phyloP scores from a whole-genome alignment of 768 basidiomycete species.

The Grammothele lineata region DNA sequence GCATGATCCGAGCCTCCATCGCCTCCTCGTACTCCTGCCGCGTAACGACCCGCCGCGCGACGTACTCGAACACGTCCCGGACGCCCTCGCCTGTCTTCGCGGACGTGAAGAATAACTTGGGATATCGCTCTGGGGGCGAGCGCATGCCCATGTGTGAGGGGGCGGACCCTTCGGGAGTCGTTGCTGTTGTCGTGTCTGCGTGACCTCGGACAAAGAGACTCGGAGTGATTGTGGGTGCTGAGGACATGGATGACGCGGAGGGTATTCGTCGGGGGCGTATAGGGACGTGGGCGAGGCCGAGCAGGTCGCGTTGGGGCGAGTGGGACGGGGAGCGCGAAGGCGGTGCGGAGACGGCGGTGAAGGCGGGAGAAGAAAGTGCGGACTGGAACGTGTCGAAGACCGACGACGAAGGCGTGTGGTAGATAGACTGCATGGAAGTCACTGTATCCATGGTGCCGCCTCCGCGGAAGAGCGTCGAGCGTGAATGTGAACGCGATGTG shows the following conservation, averaged over 20 bases:
- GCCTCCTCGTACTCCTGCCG: conserved; percentile 68
- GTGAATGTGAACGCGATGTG: conserved; percentile 41
- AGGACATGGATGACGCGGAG: conserved; percentile 38
- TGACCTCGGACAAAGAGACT: conserved; percentile 41
- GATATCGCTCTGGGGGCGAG: conserved; percentile 41
- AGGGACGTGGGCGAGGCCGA: conserved; percentile 19
- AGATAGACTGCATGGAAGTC: conserved; percentile 55
- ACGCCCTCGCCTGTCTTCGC: conserved; percentile 79
- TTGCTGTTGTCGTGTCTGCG: conserved; percentile 19
- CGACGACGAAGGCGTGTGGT: conserved; percentile 80
- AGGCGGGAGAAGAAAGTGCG: conserved; percentile 56
- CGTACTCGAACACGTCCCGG: conserved; percentile 69
- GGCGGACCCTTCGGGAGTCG: conserved; percentile 21
- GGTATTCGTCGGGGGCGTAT: conserved; percentile 27
- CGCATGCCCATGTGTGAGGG: conserved; percentile 1
- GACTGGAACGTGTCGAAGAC: conserved; percentile 59
- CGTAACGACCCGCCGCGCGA: conserved; percentile 56
- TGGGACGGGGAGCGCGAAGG: conserved; percentile 20
- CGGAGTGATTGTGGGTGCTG: conserved; percentile 55
- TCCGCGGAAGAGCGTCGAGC: conserved; percentile 32
- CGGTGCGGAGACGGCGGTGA: conserved; percentile 21
- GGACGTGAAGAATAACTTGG: conserved; percentile 69
- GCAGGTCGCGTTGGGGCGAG: conserved; percentile 21
- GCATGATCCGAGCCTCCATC: conserved; percentile 41
- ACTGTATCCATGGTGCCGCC: conserved; percentile 54